Conservation (phyloP, 495 filamentous ascomycete genomes). For the Aspergillus coremiiformis region DNA sequence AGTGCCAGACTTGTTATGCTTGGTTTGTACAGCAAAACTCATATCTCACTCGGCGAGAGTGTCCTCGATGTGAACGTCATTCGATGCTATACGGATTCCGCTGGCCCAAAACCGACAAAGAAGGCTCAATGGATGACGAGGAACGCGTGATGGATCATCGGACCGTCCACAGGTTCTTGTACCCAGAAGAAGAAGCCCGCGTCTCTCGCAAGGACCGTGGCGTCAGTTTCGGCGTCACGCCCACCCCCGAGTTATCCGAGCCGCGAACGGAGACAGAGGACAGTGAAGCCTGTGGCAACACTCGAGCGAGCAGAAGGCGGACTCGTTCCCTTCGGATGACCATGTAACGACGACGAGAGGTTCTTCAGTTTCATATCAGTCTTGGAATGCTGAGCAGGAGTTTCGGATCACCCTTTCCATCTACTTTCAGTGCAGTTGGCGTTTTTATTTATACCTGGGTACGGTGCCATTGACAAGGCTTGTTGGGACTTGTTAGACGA, state of each 20-base stretch:
- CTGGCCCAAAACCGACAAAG: conserved; percentile 89
- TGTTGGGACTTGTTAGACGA: background rate
- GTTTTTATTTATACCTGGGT: background rate
- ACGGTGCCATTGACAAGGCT: background rate
- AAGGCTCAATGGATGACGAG: conserved; percentile 65
- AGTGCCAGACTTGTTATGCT: conserved; percentile 71
- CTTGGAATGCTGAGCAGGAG: background rate
- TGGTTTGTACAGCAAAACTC: conserved; percentile 82
- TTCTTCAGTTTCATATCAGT: background rate
- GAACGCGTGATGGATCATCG: conserved; percentile 69
- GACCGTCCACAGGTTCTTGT: conserved; percentile 61
- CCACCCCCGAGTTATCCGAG: conserved; percentile 35
- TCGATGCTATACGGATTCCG: conserved; percentile 89
- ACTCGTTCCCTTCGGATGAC: conserved; percentile 34
- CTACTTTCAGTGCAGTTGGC: too few species aligned
- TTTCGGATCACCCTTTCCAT: background rate
- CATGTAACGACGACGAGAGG: conserved; percentile 25
- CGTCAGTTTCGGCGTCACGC: conserved; percentile 31
- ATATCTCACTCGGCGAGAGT: conserved; percentile 75
- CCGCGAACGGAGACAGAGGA: conserved; percentile 31
- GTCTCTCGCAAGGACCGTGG: conserved; percentile 43
- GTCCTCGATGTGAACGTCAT: conserved; percentile 89
- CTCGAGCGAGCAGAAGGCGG: conserved; percentile 30
- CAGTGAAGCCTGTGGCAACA: conserved; percentile 29
- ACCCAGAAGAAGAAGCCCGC: conserved; percentile 55